Evolutionary conservation across 768 basidiomycete genomes (phyloP).

Genomic region (Tylopilus rubrobrunneus): DNA sequence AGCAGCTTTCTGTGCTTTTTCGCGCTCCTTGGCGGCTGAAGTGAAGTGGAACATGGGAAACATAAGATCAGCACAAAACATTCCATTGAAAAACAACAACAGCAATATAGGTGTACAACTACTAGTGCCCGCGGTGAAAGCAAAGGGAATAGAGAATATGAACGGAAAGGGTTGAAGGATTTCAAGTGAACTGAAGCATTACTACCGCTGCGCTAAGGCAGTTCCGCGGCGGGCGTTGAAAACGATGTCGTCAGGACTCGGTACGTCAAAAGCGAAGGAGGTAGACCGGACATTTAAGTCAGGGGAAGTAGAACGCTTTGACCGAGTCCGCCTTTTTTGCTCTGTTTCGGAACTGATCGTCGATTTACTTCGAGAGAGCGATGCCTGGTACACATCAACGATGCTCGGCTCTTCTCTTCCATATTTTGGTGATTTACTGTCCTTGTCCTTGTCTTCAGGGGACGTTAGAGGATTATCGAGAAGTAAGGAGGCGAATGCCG

Average conservation of each 20-base stretch:
- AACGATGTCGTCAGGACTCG: conserved; percentile 91
- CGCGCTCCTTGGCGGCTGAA: conserved; percentile 75
- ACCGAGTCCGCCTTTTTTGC: conserved; percentile 7
- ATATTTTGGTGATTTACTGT: conserved; percentile 25
- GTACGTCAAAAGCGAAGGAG: conserved; percentile 68
- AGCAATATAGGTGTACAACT: conserved; percentile 27
- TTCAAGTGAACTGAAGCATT: conserved; percentile 10
- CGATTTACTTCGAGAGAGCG: conserved; percentile 28
- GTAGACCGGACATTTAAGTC: conserved; percentile 33
- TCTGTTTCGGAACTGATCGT: conserved; percentile 19
- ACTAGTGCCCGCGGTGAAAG: conserved; percentile 17
- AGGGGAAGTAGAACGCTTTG: conserved; percentile 27
- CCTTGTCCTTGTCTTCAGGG: conserved; percentile 36
- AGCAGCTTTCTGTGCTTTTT: conserved; percentile 60
- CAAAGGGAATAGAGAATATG: conserved; percentile 14
- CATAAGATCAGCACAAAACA: conserved; percentile 36
- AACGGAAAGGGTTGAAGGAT: neutral
- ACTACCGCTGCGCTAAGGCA: conserved; percentile 42
- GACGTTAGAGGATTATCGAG: conserved; percentile 47
- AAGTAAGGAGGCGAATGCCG: conserved; percentile 71
- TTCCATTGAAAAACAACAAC: conserved; percentile 32
- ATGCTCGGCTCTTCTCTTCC: conserved; percentile 31
- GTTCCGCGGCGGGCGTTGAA: conserved; percentile 78
- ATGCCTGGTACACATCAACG: conserved; percentile 27
- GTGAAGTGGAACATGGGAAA: conserved; percentile 28